A percentile compares a stretch with the other conserved stretches of the same genome.
Conservation (phyloP, 2,329 filamentous ascomycete species). For the Cryphonectria parasitica region DNA sequence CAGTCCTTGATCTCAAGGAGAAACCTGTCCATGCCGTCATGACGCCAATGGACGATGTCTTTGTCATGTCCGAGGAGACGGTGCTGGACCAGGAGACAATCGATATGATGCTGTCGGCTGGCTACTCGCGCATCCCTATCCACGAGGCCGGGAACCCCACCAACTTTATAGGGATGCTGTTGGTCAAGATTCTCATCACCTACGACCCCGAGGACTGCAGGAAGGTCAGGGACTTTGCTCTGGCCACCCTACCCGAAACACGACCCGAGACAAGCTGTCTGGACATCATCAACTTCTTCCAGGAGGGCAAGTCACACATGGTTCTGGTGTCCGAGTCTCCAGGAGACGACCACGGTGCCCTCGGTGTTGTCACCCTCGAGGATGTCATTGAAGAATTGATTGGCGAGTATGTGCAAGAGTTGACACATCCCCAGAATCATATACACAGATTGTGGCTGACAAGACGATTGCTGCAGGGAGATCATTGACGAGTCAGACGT, state of each 20-base stretch:
- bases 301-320: slow-evolving; percentile 99
- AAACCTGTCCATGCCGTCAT: slow-evolving; percentile 95
- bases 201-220: slow-evolving; percentile 95
- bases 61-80: slow-evolving; percentile 94
- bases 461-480: slow-evolving; percentile 62
- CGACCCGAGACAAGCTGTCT: slow-evolving; percentile 93
- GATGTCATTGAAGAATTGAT: slow-evolving; percentile 99
- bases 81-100: slow-evolving; percentile 92
- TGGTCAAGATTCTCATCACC: slow-evolving; percentile 98
- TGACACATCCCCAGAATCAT: background rate
- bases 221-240: slow-evolving; percentile 84
- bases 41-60: slow-evolving; percentile 98
- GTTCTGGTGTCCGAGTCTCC: slow-evolving; percentile 89
- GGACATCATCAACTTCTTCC: slow-evolving; percentile 99
- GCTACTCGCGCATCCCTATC: slow-evolving; percentile 95
- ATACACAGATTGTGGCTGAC: slow-evolving; percentile 22
- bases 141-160: slow-evolving; percentile 80
- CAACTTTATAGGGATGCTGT: slow-evolving; percentile 95
- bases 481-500: slow-evolving; percentile 99
- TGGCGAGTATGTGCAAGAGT: slow-evolving; percentile 74
- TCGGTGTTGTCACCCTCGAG: slow-evolving; percentile 93
- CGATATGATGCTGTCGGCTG: slow-evolving; percentile 88
- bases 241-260: slow-evolving; percentile 94
- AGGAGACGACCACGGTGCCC: slow-evolving; percentile 85
- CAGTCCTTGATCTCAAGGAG: slow-evolving; percentile 93